phyloP scores from a whole-genome alignment of 78 protist genomes.

The Ministeria vibrans region DNA sequence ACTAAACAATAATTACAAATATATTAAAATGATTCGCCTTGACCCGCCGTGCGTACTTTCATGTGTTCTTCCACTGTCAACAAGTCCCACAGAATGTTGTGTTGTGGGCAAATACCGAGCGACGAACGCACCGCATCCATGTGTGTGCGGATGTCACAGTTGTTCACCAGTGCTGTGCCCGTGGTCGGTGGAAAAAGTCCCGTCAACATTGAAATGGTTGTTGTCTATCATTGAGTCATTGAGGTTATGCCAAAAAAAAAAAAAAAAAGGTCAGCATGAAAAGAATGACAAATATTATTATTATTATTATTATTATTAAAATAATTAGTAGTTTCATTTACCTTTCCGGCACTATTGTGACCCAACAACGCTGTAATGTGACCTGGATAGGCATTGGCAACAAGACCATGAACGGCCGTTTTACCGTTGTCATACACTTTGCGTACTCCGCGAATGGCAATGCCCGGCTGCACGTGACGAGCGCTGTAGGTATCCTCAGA shows the following conservation, averaged over 20 bases:
- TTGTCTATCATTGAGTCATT: no score
- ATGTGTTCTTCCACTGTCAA: conserved; percentile 61
- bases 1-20: no score
- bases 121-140: conserved; percentile 10
- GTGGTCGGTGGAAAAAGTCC: conserved; percentile 65
- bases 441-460: background rate
- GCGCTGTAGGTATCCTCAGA: background rate
- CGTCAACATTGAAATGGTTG: conserved; percentile 70
- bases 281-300: no score
- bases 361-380: conserved; percentile 25
- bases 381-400: conserved; percentile 11
- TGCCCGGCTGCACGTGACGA: conserved; percentile 7
- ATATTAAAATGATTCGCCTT: no score
- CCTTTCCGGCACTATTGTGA: conserved; percentile 69
- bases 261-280: no score
- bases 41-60: no score
- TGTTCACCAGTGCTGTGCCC: conserved; percentile 64
- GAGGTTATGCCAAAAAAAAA: no score
- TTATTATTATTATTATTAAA: no score
- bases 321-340: background rate
- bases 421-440: conserved; percentile 26
- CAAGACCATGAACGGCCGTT: conserved; percentile 2
- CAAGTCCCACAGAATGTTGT: conserved; percentile 51
- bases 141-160: conserved; percentile 22
- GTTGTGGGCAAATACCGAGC: conserved; percentile 83